phyloP scores from a whole-genome alignment of 306 rosid genomes.

The Hippophae tibetana region DNA sequence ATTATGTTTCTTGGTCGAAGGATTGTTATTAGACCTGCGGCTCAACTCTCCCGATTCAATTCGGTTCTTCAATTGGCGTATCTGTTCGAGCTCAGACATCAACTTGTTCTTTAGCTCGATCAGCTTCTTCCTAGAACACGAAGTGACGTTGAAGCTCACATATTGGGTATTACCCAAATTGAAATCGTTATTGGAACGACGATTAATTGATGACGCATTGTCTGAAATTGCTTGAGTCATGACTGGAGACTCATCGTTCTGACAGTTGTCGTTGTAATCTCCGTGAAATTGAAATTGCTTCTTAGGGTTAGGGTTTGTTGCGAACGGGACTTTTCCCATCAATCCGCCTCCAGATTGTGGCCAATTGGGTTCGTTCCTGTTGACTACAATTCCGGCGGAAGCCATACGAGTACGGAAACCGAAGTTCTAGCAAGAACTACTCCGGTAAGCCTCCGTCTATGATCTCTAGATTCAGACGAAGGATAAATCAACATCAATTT shows the following conservation, averaged over 20 bases:
- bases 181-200: conserved; percentile 31
- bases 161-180: conserved; percentile 26
- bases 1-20: conserved; percentile 37
- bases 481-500: conserved; percentile 30
- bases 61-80: conserved; percentile 49
- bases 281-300: conserved; percentile 28
- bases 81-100: conserved; percentile 53
- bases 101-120: conserved; percentile 52
- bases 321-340: conserved; percentile 72
- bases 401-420: conserved; percentile 43
- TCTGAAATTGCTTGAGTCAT: conserved; percentile 65
- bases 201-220: conserved; percentile 75
- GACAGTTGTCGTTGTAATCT: conserved; percentile 14
- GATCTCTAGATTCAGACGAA: conserved; percentile 30
- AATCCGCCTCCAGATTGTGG: conserved; percentile 54
- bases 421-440: conserved; percentile 14
- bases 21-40: conserved; percentile 14
- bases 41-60: conserved; percentile 48
- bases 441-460: conserved; percentile 38
- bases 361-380: conserved; percentile 67
- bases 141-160: conserved; percentile 46
- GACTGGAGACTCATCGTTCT: conserved; percentile 31
- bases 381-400: conserved; percentile 60
- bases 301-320: conserved; percentile 49
- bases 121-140: conserved; percentile 54